phyloP scores from a whole-genome alignment of 225 moss, liverwort and hornwort genomes.

The Physcomitrium patens region DNA sequence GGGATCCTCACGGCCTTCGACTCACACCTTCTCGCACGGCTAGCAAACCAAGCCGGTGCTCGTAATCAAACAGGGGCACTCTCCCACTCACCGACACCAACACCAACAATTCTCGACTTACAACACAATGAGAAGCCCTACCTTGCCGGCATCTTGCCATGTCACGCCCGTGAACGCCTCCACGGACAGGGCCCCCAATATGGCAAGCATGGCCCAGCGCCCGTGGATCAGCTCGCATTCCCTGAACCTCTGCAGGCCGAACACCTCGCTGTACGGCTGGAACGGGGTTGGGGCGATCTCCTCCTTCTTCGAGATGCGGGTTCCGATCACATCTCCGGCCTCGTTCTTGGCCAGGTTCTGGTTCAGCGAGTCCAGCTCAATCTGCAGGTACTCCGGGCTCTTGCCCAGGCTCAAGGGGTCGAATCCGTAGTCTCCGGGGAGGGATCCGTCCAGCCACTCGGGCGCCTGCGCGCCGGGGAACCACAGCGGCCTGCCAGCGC shows the following conservation, averaged over 20 bases:
- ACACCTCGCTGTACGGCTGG: slow-evolving; percentile 99
- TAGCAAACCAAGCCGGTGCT: no score
- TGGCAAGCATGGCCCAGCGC: slow-evolving; percentile 97
- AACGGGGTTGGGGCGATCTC: slow-evolving; percentile 90
- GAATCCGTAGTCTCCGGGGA: slow-evolving; percentile 91
- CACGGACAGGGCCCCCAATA: slow-evolving; percentile 83
- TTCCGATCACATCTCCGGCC: slow-evolving; percentile 81
- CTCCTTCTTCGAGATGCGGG: slow-evolving; percentile 85
- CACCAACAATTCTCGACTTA: no score
- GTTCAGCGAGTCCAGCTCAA: slow-evolving; percentile 93
- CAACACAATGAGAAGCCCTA: slow-evolving; percentile 13
- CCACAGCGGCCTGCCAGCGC: slow-evolving; percentile 79
- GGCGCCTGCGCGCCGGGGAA: slow-evolving; percentile 93
- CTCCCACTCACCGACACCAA: no score
- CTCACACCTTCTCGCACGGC: no score
- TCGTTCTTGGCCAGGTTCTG: slow-evolving; percentile 93
- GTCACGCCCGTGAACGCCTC: slow-evolving; percentile 94
- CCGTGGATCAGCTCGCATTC: slow-evolving; percentile 99
- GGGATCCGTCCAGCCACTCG: slow-evolving; percentile 82
- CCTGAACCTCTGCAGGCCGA: slow-evolving; percentile 97
- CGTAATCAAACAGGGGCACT: no score
- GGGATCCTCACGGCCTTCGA: no score
- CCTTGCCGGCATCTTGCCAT: slow-evolving; percentile 99
- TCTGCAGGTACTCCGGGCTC: slow-evolving; percentile 93
- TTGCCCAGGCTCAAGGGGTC: slow-evolving; percentile 85